These are phyloP conservation scores for Meyerozyma guilliermondii DNA, from an alignment of 1,139 yeast genomes.

Conservation along the genomic window DNA sequence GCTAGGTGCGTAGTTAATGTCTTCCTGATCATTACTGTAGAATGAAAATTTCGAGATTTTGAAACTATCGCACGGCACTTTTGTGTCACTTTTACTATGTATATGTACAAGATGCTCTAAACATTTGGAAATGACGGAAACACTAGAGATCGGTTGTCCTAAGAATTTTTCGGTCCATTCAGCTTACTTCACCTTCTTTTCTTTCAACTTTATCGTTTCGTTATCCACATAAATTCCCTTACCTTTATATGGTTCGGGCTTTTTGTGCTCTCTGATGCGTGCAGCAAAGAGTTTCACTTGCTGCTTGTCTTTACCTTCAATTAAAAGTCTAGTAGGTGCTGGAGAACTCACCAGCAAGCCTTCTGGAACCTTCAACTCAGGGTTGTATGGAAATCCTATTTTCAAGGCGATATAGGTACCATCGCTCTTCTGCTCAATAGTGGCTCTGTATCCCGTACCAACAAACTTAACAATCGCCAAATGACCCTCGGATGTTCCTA, in stretches of 20 bases:
- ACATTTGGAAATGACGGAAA: neutral
- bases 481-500: slow-evolving; percentile 93
- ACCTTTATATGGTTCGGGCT: slow-evolving; percentile 98
- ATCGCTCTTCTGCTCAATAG: slow-evolving; percentile 39
- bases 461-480: slow-evolving; percentile 81
- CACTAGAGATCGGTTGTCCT: too few relatives aligned
- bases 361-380: slow-evolving; percentile 72
- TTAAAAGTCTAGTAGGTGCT: slow-evolving; percentile 77
- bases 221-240: slow-evolving; percentile 92
- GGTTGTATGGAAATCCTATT: slow-evolving; percentile 67
- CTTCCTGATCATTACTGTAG: neutral
- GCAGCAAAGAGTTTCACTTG: slow-evolving; percentile 88
- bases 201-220: slow-evolving; percentile 87
- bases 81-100: neutral
- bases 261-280: slow-evolving; percentile 75
- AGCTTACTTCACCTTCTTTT: slow-evolving; percentile 78
- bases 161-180: neutral
- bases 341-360: slow-evolving; percentile 76
- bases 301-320: slow-evolving; percentile 88
- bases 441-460: slow-evolving; percentile 96
- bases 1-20: neutral
- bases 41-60: slow-evolving; percentile 6
- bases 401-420: slow-evolving; percentile 60
- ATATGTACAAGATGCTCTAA: slow-evolving; percentile 3
- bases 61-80: neutral